A percentile compares a stretch with the other conserved stretches of the same genome.
These are phyloP conservation scores for Mycena metata DNA, from an alignment of 768 basidiomycete species.

Conservation along the genomic window DNA sequence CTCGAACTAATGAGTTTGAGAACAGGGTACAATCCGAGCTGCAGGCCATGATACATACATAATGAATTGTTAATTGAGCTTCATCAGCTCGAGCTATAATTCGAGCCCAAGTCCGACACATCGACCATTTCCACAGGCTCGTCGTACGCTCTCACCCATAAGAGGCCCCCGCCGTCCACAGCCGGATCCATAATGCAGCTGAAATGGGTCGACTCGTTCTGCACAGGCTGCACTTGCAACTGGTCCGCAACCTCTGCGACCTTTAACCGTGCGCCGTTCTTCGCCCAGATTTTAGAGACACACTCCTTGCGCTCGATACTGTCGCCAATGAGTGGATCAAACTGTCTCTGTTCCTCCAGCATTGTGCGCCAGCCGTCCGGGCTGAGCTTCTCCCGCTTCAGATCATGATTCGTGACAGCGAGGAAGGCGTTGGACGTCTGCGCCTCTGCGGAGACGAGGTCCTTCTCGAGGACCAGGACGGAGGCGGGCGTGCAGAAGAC, in stretches of 20 bases:
- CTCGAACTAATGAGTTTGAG: too few relatives aligned
- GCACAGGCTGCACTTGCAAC: constrained; percentile 50
- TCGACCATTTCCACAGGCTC: constrained; percentile 41
- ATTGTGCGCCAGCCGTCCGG: constrained; percentile 39
- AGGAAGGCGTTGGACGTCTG: constrained; percentile 45
- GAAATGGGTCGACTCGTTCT: constrained; percentile 54
- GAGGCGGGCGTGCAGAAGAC: constrained; percentile 51
- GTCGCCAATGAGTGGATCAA: constrained; percentile 45
- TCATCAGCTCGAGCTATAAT: too few relatives aligned
- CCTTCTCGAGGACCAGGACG: constrained; percentile 53
- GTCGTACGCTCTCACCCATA: constrained; percentile 50
- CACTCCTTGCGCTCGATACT: constrained; percentile 51
- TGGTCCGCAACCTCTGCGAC: constrained; percentile 46
- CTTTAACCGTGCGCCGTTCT: constrained; percentile 20
- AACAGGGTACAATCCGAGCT: too few relatives aligned
- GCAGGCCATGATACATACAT: too few relatives aligned
- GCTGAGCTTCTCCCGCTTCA: constrained; percentile 43
- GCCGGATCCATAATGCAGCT: constrained; percentile 57
- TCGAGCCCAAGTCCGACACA: neutral
- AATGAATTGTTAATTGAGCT: too few relatives aligned
- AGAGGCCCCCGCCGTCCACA: constrained; percentile 49
- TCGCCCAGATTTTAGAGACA: constrained; percentile 41
- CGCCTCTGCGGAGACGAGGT: constrained; percentile 42
- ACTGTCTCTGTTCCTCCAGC: constrained; percentile 27
- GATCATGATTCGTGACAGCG: constrained; percentile 55